Evolutionary conservation across 805 yeast genomes (phyloP), one percentile per base, ranked within the genome.

Genomic region (Metschnikowia koreensis): DNA sequence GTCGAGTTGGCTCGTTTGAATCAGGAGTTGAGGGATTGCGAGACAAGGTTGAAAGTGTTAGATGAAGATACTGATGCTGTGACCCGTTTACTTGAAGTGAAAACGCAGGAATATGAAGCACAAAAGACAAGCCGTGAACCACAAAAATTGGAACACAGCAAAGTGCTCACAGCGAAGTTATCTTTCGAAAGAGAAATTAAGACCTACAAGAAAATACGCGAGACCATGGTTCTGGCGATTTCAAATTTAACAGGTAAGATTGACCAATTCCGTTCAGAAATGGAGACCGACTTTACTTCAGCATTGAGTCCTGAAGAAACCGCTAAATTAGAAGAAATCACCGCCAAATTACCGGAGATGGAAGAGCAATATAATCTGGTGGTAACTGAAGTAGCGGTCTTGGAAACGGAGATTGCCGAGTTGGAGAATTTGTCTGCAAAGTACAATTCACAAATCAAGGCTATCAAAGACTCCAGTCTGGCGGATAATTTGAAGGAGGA

Each of bases 51-150:
- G 15, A 68, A 69, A 27, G 52, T 51, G 4, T 68, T 79, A 37
- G 89, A 87, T 57, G 74, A 75, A 44, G 69, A 75, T 47, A 76
- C 88, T 13, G 82, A 84, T 27, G 55, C 63, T 4, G 64, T 77
- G 1, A 81, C 82, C 53, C 80, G 79, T 46, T 72, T 71, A 2
- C 64, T 80, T 26, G 72, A 68, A 29, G 40, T 51, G 0, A 68
- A 66, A 43, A 63, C 70, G 31, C 64, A 66, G 38, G 70, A 68
- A 27, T 67, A 80, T 43, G 88, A 86, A 48, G 61, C 69, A 10
- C 58, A 74, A n/a, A 52, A 68, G 7, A 63, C 71, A 5, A 60
- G 74, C 11, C 68, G 74, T 47, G 84, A 81, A 50, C 75, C 79
- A 0, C 58, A 73, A 7, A 68, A 77, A 40, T 65, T 74, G 0